A percentile compares a stretch with the other conserved stretches of the same genome.
phyloP scores from a whole-genome alignment of 768 basidiomycete species.

The Rhodosporidiobolus odoratus region DNA sequence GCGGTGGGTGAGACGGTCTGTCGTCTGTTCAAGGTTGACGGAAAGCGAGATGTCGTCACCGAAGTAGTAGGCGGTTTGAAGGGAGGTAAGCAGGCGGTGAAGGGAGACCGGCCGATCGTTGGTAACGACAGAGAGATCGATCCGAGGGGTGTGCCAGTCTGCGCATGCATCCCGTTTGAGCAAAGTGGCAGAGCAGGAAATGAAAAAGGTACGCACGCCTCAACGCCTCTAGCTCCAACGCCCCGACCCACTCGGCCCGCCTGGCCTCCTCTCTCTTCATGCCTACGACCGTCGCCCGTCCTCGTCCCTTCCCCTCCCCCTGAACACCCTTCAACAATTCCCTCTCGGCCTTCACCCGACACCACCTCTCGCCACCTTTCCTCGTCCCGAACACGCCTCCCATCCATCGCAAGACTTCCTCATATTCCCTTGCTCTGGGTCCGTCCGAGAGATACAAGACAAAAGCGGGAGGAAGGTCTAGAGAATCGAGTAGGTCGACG shows the following conservation, averaged over 20 bases:
- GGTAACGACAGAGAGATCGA: conserved; percentile 71
- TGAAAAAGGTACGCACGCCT: conserved; percentile 50
- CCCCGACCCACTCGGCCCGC: conserved; percentile 60
- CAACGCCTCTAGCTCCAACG: conserved; percentile 58
- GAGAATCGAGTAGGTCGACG: conserved; percentile 22
- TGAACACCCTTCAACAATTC: conserved; percentile 6
- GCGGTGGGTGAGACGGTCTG: conserved; percentile 59
- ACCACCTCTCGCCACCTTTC: conserved; percentile 10
- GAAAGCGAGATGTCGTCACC: conserved; percentile 63
- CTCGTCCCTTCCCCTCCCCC: not conserved
- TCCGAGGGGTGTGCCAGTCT: conserved; percentile 70
- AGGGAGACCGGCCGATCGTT: conserved; percentile 70
- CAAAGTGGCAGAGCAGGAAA: conserved; percentile 7
- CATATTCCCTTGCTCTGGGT: conserved; percentile 25
- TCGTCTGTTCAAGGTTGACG: conserved; percentile 70
- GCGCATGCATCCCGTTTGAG: not conserved
- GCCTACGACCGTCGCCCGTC: conserved; percentile 22
- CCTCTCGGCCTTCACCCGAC: conserved; percentile 10
- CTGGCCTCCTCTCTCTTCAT: conserved; percentile 49
- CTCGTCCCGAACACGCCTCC: conserved; percentile 20
- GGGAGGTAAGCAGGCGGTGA: conserved; percentile 60
- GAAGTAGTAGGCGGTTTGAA: conserved; percentile 58
- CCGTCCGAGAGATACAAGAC: conserved; percentile 26
- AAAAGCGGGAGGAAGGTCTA: conserved; percentile 9
- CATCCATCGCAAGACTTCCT: conserved; percentile 30